Conservation (phyloP, 2,329 filamentous ascomycete genomes). For the Colletotrichum sp. region DNA sequence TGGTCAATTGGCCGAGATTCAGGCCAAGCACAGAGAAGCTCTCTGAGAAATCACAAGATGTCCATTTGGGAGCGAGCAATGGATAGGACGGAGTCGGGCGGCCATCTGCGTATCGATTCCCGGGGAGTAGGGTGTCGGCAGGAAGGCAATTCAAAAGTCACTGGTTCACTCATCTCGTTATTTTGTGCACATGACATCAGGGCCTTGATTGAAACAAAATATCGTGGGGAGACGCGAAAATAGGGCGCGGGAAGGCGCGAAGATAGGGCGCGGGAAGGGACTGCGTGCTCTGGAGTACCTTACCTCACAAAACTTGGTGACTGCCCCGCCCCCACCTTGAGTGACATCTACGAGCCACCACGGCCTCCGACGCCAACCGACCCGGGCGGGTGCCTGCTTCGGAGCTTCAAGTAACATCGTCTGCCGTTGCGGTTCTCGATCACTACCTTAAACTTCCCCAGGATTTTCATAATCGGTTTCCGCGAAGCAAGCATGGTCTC, state of each 20-base stretch:
- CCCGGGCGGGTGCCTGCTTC: background rate
- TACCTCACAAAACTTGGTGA: background rate
- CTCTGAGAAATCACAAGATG: background rate
- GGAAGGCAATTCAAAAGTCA: constrained; percentile 17
- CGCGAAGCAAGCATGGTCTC: constrained; percentile 34
- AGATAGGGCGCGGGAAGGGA: background rate
- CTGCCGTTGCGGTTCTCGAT: background rate
- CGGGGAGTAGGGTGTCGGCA: constrained; percentile 2
- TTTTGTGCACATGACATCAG: background rate
- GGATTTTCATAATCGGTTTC: background rate
- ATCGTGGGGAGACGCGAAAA: background rate
- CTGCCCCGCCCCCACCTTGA: constrained; percentile 18
- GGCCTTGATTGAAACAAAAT: background rate
- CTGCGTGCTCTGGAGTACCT: background rate
- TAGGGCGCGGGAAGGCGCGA: background rate
- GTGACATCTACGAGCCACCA: constrained; percentile 8
- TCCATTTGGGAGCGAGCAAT: constrained; percentile 9
- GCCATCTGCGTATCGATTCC: constrained; percentile 16
- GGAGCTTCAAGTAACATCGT: background rate
- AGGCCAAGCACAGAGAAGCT: background rate
- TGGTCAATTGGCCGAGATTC: background rate
- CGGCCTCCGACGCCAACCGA: background rate
- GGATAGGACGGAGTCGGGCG: constrained; percentile 12
- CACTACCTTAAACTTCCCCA: background rate
- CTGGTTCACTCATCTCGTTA: background rate